A percentile compares a stretch with the other conserved stretches of the same genome.
Conservation (phyloP, 345 rosid species). For the Nasturtium officinale region DNA sequence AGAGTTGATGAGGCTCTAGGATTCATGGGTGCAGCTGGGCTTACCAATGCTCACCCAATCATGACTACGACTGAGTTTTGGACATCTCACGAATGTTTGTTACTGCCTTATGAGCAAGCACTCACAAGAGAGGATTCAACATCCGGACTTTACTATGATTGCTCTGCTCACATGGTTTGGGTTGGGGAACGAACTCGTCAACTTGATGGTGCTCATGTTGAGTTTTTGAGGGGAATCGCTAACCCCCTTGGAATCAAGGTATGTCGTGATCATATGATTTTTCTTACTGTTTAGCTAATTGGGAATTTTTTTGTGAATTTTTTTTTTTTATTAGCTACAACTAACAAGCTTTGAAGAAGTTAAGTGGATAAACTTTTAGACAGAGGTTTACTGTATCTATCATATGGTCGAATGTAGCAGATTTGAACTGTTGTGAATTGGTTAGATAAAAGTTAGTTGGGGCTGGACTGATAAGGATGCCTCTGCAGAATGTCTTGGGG, state of each 20-base stretch:
- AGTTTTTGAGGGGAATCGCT: slow-evolving; percentile 61
- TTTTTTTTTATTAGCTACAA: no score
- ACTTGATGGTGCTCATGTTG: slow-evolving; percentile 72
- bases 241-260: slow-evolving; percentile 73
- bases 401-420: no score
- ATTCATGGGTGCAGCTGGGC: slow-evolving; percentile 75
- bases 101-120: slow-evolving; percentile 69
- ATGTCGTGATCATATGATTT: neutral
- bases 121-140: slow-evolving; percentile 75
- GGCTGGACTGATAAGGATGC: no score
- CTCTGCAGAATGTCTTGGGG: no score
- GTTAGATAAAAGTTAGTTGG: no score
- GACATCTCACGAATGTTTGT: slow-evolving; percentile 73
- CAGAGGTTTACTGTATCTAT: no score
- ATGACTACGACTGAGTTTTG: slow-evolving; percentile 67
- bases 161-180: slow-evolving; percentile 76
- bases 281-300: no score
- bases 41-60: slow-evolving; percentile 57
- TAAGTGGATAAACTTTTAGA: no score
- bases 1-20: slow-evolving; percentile 74
- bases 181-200: slow-evolving; percentile 77
- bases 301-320: no score
- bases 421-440: no score
- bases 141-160: slow-evolving; percentile 66
- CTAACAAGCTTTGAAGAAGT: no score